These are phyloP conservation scores for Hymenoscyphus linearis DNA, from an alignment of 2,329 filamentous ascomycete genomes.

Conservation along the genomic window DNA sequence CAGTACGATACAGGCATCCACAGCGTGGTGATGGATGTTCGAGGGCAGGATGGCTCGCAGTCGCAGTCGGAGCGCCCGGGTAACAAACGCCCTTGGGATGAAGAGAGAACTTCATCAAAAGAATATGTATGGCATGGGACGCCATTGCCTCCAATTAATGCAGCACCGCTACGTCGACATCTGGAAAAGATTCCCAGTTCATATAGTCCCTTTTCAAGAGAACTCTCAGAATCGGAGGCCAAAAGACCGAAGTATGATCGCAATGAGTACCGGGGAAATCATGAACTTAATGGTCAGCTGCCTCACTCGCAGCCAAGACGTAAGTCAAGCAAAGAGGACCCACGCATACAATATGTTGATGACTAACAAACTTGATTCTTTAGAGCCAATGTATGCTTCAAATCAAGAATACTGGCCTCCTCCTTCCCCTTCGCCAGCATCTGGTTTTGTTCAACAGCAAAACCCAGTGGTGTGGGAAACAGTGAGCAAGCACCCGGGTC, in stretches of 20 bases:
- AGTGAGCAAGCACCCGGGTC: neutral
- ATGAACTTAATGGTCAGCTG: conserved; percentile 15
- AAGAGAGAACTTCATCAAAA: conserved; percentile 15
- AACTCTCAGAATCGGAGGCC: conserved; percentile 14
- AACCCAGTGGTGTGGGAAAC: conserved; percentile 10
- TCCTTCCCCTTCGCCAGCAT: conserved; percentile 6
- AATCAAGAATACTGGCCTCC: conserved; percentile 12
- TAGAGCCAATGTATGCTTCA: conserved; percentile 17
- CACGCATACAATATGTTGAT: conserved; percentile 5
- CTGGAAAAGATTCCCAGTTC: conserved; percentile 10
- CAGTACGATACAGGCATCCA: conserved; percentile 24
- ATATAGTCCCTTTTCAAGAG: conserved; percentile 14
- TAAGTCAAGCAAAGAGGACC: conserved; percentile 11
- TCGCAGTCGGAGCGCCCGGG: conserved; percentile 25
- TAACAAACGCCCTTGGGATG: conserved; percentile 30
- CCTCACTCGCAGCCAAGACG: conserved; percentile 14
- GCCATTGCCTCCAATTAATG: conserved; percentile 26
- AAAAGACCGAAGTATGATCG: conserved; percentile 24
- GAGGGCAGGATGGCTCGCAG: conserved; percentile 26
- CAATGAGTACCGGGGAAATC: conserved; percentile 19
- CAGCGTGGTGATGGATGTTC: conserved; percentile 30
- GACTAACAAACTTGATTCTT: conserved; percentile 13
- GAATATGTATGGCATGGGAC: conserved; percentile 17
- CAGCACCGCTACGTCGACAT: conserved; percentile 13
- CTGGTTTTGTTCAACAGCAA: conserved; percentile 4